These are phyloP conservation scores for Candida railenensis DNA, from an alignment of 805 yeast species.

Conservation along the genomic window DNA sequence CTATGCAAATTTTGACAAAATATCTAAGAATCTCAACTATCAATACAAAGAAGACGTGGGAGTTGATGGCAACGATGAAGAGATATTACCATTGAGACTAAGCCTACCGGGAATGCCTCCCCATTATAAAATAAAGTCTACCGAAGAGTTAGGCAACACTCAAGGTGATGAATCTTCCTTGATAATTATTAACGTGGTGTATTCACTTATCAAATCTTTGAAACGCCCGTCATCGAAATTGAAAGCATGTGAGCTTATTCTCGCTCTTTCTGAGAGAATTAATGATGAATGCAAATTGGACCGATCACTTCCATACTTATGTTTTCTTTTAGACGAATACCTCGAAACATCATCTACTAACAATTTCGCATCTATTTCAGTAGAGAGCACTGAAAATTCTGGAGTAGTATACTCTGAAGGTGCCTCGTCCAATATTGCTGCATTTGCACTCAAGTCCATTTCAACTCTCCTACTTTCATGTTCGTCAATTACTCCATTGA, in stretches of 20 bases:
- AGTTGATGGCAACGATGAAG: background rate
- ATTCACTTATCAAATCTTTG: conserved; percentile 61
- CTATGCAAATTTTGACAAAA: conserved; percentile 55
- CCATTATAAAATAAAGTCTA: conserved; percentile 35
- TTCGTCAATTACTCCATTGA: conserved; percentile 66
- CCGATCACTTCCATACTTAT: conserved; percentile 77
- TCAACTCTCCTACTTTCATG: conserved; percentile 69
- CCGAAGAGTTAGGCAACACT: background rate
- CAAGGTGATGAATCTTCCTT: conserved; percentile 47
- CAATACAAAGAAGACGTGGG: background rate
- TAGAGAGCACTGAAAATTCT: background rate
- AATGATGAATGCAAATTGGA: conserved; percentile 85
- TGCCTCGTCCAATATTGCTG: conserved; percentile 52
- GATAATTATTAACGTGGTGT: conserved; percentile 55
- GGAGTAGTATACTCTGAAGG: background rate
- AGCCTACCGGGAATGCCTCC: conserved; percentile 52
- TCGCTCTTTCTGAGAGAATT: conserved; percentile 72
- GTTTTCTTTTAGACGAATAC: conserved; percentile 67
- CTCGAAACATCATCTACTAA: conserved; percentile 15
- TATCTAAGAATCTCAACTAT: conserved; percentile 11
- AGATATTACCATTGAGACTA: conserved; percentile 36
- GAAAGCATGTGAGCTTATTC: conserved; percentile 71
- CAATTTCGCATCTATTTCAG: background rate
- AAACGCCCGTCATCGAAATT: conserved; percentile 58
- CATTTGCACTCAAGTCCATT: conserved; percentile 60